These are phyloP conservation scores for Telopea speciosissima DNA, from an alignment of 177 flowering plant genomes.

Conservation along the genomic window DNA sequence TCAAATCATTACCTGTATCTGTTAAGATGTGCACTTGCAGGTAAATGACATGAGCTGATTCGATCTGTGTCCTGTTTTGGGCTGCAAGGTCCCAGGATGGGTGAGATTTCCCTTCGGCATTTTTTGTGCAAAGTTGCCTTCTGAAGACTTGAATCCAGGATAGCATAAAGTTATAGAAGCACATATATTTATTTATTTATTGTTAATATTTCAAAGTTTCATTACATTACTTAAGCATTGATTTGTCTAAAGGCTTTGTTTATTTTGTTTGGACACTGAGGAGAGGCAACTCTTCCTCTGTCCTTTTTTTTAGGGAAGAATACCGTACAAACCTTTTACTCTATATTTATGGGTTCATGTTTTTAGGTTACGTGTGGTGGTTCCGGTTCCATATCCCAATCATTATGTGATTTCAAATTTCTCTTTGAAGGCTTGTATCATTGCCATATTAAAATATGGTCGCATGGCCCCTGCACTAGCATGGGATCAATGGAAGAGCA, in stretches of 20 bases:
- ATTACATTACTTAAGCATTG: background rate
- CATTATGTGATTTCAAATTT: too few relatives aligned
- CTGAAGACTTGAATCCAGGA: background rate
- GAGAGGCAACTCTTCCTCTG: background rate
- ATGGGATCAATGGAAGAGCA: too few relatives aligned
- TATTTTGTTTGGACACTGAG: background rate
- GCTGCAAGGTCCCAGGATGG: too few relatives aligned
- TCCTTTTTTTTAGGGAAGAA: background rate
- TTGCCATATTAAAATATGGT: too few relatives aligned
- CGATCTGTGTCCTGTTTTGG: background rate
- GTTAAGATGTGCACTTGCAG: background rate
- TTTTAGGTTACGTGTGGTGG: too few relatives aligned
- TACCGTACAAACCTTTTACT: too few relatives aligned
- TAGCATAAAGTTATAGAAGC: background rate
- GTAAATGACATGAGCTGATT: background rate
- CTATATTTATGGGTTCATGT: too few relatives aligned
- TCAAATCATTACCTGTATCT: background rate
- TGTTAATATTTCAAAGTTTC: background rate
- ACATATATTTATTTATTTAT: background rate
- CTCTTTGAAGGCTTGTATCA: too few relatives aligned
- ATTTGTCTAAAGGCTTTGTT: background rate
- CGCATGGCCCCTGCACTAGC: too few relatives aligned
- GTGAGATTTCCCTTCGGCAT: too few relatives aligned
- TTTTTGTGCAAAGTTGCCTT: too few relatives aligned
- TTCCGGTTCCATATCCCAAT: too few relatives aligned